These are phyloP conservation scores for Petrea volubilis DNA, from an alignment of 257 asterid genomes.

Conservation along the genomic window DNA sequence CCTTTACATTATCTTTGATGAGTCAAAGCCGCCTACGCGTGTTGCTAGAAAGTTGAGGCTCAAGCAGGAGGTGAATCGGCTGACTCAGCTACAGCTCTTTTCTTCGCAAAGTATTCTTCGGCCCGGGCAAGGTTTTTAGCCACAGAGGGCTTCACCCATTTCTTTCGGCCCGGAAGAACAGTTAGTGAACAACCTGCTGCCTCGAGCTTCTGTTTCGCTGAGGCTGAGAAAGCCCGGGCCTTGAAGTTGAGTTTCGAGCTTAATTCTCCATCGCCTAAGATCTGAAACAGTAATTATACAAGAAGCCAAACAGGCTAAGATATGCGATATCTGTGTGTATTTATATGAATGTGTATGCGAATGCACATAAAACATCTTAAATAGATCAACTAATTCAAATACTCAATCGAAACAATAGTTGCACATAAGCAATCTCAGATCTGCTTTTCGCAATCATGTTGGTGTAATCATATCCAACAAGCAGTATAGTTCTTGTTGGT, in stretches of 20 bases:
- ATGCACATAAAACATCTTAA: neutral
- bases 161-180: constrained; percentile 75
- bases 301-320: neutral
- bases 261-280: constrained; percentile 73
- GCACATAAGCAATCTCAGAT: constrained; percentile 46
- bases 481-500: too few species aligned
- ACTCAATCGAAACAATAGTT: constrained; percentile 9
- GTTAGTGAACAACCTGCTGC: constrained; percentile 45
- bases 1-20: constrained; percentile 26
- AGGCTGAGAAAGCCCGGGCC: constrained; percentile 69
- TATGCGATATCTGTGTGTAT: too few species aligned
- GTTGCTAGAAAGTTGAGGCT: constrained; percentile 23
- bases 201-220: constrained; percentile 75
- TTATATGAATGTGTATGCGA: too few species aligned
- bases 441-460: neutral
- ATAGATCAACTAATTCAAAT: neutral
- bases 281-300: constrained; percentile 42
- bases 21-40: neutral
- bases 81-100: constrained; percentile 54
- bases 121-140: constrained; percentile 82
- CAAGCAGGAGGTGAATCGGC: constrained; percentile 47
- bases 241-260: constrained; percentile 59
- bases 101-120: constrained; percentile 84
- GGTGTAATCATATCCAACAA: neutral
- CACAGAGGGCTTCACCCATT: constrained; percentile 71